Base-by-base conservation (phyloP, 1,284 basidiomycete species). In the Porogramme epimiltina region DNA sequence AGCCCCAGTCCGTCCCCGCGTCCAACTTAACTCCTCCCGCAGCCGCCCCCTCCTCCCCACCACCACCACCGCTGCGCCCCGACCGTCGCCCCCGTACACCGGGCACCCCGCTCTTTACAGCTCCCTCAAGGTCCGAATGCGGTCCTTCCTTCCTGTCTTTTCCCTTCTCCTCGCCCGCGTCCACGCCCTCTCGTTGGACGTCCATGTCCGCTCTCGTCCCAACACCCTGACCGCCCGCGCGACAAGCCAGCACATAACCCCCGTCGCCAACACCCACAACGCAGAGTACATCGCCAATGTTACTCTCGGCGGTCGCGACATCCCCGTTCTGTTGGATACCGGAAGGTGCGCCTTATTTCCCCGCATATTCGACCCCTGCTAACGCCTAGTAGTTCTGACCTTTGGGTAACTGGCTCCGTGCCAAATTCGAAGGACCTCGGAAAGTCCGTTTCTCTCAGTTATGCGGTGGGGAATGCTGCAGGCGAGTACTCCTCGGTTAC, bases 381-480 rank as follows among this genome's bases (percentile, higher is more conserved):
- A 44, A 37, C 10, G 31, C 11, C 19, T 36, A 38, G 4, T 23
- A 85, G 84, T 56, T 85, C 85, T 39, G 85, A 88, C 66, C 68
- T 88, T 16, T 87, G 85, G 85, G 81, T 84, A 13, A 72, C 78
- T 8, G 72, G 69, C 4, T 63, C 65, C 46, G 71, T 76, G 16
- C 79, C 83, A 18, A 62, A 70, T 19, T 70, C 83, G 5, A 77
- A 71, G 33, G 81, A 87, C 62, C 72, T 80, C 1, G 85, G 85
- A n/a, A 77, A 80, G 49, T 64, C 74, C 3, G 63, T 83, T 11
- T 78, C 79, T 1, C 66, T 91, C 15, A 68, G 73, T 4, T 91
- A 91, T 62, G 89, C 88, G 6, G 80, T 89, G 23, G 88, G 88
- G 41, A 73, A 72, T 42, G 86, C 85, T 11, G 58, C 70, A 55